Evolutionary conservation across 768 basidiomycete genomes (phyloP).

Genomic region (Tylopilus subfusipes): DNA sequence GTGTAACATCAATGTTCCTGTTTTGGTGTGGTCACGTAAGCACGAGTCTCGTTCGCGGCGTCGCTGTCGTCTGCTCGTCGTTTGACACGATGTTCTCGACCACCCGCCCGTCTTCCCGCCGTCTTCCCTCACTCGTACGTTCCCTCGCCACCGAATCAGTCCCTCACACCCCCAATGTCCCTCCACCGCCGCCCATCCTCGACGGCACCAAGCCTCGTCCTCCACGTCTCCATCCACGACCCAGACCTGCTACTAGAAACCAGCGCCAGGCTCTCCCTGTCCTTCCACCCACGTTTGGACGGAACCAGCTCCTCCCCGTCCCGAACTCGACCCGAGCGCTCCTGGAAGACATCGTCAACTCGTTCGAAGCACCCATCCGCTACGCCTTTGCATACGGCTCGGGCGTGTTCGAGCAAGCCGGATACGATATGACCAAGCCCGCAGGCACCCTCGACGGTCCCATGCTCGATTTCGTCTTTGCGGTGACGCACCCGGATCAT

Average conservation of each 20-base stretch:
- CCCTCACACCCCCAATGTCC: conserved; percentile 25
- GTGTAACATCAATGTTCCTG: neutral
- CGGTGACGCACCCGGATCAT: conserved; percentile 87
- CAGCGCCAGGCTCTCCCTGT: conserved; percentile 40
- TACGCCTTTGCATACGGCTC: conserved; percentile 98
- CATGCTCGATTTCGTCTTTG: conserved; percentile 96
- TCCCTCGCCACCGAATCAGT: conserved; percentile 28
- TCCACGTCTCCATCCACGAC: conserved; percentile 42
- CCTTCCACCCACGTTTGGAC: conserved; percentile 71
- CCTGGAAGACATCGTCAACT: conserved; percentile 72
- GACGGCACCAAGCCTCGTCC: conserved; percentile 29
- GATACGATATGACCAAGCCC: conserved; percentile 43
- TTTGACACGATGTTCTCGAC: conserved; percentile 24
- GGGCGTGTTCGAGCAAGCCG: conserved; percentile 91
- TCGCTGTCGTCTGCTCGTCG: conserved; percentile 13
- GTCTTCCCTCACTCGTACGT: conserved; percentile 17
- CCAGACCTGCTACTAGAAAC: conserved; percentile 32
- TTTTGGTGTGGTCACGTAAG: neutral
- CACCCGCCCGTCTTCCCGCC: conserved; percentile 12
- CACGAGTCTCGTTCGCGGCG: no score
- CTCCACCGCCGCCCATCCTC: conserved; percentile 29
- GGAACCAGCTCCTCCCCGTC: conserved; percentile 78
- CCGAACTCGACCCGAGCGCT: conserved; percentile 75
- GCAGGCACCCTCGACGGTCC: conserved; percentile 45
- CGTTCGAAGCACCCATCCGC: conserved; percentile 87